Evolutionary conservation across 148 eudicot genomes (phyloP).

Genomic region (Chenopodium suecicum): DNA sequence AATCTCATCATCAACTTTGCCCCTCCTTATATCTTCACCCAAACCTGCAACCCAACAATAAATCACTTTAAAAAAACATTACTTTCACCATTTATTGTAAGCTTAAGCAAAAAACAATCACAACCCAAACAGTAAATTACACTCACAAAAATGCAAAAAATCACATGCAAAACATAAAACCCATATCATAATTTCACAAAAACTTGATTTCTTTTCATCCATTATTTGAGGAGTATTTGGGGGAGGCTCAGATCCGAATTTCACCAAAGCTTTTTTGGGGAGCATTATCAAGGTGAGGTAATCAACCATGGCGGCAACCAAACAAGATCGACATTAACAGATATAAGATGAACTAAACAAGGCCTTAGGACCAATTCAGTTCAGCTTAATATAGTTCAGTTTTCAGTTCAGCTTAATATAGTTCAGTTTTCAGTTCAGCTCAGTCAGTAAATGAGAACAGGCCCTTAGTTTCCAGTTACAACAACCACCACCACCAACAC

Average conservation of each 20-base stretch:
- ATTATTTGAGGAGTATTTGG: background rate
- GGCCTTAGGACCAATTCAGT: background rate
- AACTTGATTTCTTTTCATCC: too few species aligned
- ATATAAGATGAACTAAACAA: background rate
- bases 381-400: too few species aligned
- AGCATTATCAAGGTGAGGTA: background rate
- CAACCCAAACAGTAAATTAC: too few species aligned
- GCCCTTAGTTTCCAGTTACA: background rate
- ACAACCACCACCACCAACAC: background rate
- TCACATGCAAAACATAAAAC: background rate
- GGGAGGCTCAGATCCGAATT: constrained; percentile 27
- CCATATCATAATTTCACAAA: background rate
- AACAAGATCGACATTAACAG: background rate
- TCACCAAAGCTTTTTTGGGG: constrained; percentile 6
- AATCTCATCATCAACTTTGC: background rate
- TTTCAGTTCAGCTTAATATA: too few species aligned
- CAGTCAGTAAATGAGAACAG: background rate
- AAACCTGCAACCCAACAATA: background rate
- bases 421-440: too few species aligned
- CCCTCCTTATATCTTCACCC: background rate
- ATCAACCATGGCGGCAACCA: constrained; percentile 22
- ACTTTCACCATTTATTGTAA: background rate
- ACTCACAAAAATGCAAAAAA: too few species aligned
- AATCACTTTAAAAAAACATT: too few species aligned
- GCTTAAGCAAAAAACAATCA: too few species aligned